Base-by-base conservation (phyloP, 306 rosid genomes). In the Argentina anserina region DNA sequence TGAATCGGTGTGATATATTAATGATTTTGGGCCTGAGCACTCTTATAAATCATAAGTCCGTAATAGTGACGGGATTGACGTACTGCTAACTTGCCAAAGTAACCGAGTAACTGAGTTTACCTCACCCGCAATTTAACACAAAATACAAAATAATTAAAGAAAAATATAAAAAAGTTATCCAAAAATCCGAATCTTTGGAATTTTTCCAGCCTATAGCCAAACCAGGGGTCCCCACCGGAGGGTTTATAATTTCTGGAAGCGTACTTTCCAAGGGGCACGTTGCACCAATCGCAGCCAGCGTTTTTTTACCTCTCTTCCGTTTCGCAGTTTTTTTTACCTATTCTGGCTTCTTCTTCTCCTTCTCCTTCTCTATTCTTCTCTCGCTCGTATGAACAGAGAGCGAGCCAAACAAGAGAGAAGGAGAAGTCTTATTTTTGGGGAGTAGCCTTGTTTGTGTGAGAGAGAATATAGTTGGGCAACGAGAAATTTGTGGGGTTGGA, bases 401-500 rank as follows among this genome's bases (percentile, higher is more conserved):
- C 18, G 52, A 23, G 36, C 13, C 12, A 60, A 15, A 4, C n/a
- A 8, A 15, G 4, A 31, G 17, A 9, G 12, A 11, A 1, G 29
- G 6, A 0, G 1, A 11, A 2, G 5, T 46, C 3, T 58, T 53
- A 20, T 1, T 36, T 64, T 63, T 17, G 31, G 12, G 66, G 42
- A 8, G n/a, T 45, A 3, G 20, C 20, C 14, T 45, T 5, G 64
- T 67, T 28, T 36, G 71, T 43, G 73, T 31, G 60, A 40, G 45
- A 43, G 67, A 59, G 47, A 11, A 69, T 21, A 14, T 58, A 36
- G 80, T 14, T 45, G 73, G 67, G n/a, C 13, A 72, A 49, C 58
- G 76, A 77, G 75, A 60, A 65, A 67, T 45, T 76, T 66, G 78
- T 67, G 78, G 81, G 34, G n/a, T n/a, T n/a, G 3, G 25, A 52